Evolutionary conservation across 139 green algal genomes (phyloP).

Genomic region (Chlamydomonas sp.): DNA sequence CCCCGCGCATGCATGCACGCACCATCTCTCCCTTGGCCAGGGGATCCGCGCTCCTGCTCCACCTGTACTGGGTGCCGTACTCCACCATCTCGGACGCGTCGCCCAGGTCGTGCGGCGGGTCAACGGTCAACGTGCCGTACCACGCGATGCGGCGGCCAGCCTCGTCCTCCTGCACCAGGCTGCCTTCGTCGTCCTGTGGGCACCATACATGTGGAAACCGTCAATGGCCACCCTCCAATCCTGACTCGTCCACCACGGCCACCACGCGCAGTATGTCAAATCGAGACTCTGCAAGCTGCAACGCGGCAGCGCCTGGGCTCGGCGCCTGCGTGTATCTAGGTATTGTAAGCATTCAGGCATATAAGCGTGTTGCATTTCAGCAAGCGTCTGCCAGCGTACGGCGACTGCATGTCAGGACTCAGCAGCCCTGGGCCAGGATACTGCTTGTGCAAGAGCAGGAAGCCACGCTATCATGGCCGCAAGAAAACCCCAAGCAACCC

Average conservation of each 20-base stretch:
- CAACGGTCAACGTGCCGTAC: background rate
- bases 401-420: too few species aligned
- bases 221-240: too few species aligned
- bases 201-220: background rate
- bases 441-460: background rate
- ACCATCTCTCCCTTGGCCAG: constrained; percentile 31
- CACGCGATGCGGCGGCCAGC: too few species aligned
- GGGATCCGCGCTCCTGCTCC: background rate
- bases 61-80: background rate
- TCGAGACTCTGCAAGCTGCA: too few species aligned
- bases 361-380: too few species aligned
- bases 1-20: background rate
- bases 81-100: background rate
- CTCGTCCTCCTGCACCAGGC: background rate
- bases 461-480: background rate
- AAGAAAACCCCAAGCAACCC: too few species aligned
- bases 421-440: background rate
- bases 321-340: too few species aligned
- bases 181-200: constrained; percentile 22
- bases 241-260: too few species aligned
- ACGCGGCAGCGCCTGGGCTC: too few species aligned
- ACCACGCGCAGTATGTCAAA: too few species aligned
- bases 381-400: too few species aligned
- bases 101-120: background rate
- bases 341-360: too few species aligned